Base-by-base conservation (phyloP, 257 asterid genomes). In the Echites panduratus region DNA sequence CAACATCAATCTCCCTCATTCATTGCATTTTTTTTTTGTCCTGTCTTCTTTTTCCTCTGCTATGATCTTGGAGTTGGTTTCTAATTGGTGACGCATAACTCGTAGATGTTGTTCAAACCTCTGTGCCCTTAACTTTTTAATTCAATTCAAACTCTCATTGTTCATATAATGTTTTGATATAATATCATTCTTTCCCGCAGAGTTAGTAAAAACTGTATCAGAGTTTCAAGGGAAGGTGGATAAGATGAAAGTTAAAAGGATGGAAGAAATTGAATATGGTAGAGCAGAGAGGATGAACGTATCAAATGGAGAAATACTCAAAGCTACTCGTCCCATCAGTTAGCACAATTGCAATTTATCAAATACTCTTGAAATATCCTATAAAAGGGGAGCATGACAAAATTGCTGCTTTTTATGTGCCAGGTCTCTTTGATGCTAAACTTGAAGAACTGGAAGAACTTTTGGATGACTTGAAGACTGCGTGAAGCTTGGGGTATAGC, bases 381-480 rank as follows among this genome's bases (percentile, higher is more conserved):
- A 57, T 48, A 41, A 62, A 35, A 64, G 40, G 49, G 4, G 47
- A 63, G n/a, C 19, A 13, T 78, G 73, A 63, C 9, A 45, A 43
- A 53, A 61, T 47, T 76, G 70, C 35, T 82, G 79, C 74, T 66
- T 79, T 43, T 49, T 43, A 70, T 74, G 70, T 79, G 74, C 80
- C 72, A 87, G 93, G 88, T 38, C 63, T 86, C 72, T 78, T 74
- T 43, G 80, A 83, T 75, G 75, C 80, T 16, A 66, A 76, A 48
- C 74, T 83, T 66, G 88, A 86, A 69, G 84, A 84, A 62, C 83
- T 86, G 67, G 77, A 81, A 86, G 85, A 75, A 82, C 75, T 82
- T 73, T 75, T 84, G 83, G 86, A 84, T 70, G 83, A 70, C 75
- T 65, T 82, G 49, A 67, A 40, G 62, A 50, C 68, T 27, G 27